These are phyloP conservation scores for Themeda triandra DNA, from an alignment of 176 grass and related monocot species.

Conservation along the genomic window DNA sequence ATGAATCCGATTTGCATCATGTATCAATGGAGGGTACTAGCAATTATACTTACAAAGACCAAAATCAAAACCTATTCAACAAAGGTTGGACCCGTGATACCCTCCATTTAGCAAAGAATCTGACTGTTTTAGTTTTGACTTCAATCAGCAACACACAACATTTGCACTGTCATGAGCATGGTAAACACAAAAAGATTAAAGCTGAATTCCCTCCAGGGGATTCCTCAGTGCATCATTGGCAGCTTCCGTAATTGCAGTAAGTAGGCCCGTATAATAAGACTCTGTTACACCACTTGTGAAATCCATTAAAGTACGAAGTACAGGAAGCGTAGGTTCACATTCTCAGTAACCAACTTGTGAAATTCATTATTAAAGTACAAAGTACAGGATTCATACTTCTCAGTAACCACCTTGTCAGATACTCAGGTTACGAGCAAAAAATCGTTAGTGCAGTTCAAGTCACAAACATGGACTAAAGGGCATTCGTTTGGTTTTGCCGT, in stretches of 20 bases:
- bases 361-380: neutral
- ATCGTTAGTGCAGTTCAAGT: neutral
- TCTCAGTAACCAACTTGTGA: neutral
- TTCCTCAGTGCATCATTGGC: neutral
- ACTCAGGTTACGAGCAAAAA: neutral
- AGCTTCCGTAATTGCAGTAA: neutral
- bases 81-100: neutral
- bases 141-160: neutral
- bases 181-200: neutral
- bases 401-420: conserved; percentile 8
- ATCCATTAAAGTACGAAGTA: neutral
- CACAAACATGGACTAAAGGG: neutral
- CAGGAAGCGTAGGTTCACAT: neutral
- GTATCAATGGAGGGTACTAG: neutral
- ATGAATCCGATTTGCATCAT: neutral
- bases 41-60: neutral
- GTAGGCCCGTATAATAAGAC: neutral
- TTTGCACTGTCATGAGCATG: neutral
- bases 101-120: neutral
- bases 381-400: neutral
- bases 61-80: neutral
- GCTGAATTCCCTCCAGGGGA: neutral
- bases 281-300: no score
- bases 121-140: neutral
- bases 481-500: neutral